phyloP scores from a whole-genome alignment of 2,329 filamentous ascomycete genomes.

The Sphaerulina musiva region DNA sequence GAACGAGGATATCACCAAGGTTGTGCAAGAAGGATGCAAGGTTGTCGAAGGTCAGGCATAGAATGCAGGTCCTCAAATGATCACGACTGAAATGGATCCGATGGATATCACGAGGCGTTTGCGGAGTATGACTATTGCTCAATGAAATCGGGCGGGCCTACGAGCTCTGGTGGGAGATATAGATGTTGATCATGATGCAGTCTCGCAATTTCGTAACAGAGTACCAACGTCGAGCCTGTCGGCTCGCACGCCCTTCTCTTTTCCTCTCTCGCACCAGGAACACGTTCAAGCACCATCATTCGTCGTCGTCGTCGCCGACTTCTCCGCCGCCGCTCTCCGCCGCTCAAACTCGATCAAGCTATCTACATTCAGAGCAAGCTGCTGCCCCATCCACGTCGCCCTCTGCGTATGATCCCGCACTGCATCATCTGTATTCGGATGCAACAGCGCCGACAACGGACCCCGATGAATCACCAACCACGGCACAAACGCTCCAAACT shows the following conservation, averaged over 20 bases:
- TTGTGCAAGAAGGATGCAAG: conserved; percentile 66
- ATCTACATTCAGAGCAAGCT: conserved; percentile 53
- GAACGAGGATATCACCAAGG: conserved; percentile 79
- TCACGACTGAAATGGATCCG: not conserved
- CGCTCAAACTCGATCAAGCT: conserved; percentile 39
- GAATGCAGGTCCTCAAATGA: not conserved
- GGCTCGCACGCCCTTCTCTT: no score
- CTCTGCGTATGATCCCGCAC: conserved; percentile 60
- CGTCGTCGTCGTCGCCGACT: not conserved
- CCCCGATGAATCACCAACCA: conserved; percentile 81
- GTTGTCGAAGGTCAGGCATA: conserved; percentile 36
- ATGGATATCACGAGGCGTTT: conserved; percentile 3
- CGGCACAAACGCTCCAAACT: conserved; percentile 82
- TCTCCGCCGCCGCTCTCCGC: not conserved
- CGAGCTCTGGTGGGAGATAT: not conserved
- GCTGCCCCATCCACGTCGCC: conserved; percentile 67
- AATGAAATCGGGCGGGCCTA: not conserved
- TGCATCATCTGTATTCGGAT: conserved; percentile 70
- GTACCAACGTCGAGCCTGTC: not conserved
- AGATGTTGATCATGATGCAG: not conserved
- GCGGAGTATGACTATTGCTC: not conserved
- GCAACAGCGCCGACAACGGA: conserved; percentile 69
- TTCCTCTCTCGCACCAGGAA: no score
- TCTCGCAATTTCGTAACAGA: not conserved
- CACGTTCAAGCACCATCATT: not conserved